phyloP scores from a whole-genome alignment of 345 rosid genomes.

The Citropsis articulata region DNA sequence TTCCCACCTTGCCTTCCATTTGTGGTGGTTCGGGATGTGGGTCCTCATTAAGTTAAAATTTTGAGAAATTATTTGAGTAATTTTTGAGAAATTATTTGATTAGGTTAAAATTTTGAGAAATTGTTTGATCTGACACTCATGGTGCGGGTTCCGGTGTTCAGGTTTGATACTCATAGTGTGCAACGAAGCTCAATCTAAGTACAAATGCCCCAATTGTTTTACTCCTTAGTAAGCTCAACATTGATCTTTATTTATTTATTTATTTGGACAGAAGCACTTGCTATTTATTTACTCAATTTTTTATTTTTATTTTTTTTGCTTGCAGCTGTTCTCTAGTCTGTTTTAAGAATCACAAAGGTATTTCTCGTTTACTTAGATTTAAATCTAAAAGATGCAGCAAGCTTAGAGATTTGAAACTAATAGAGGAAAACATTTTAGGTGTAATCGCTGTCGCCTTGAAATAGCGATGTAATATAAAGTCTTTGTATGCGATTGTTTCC shows the following conservation, averaged over 20 bases:
- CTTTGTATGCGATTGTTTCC: neutral
- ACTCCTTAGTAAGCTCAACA: conserved; percentile 57
- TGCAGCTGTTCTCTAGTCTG: conserved; percentile 70
- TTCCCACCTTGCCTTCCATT: too few relatives aligned
- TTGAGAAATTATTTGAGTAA: too few relatives aligned
- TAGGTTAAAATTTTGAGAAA: too few relatives aligned
- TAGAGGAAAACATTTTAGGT: neutral
- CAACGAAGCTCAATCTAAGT: conserved; percentile 55
- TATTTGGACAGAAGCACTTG: too few relatives aligned
- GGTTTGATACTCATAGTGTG: too few relatives aligned
- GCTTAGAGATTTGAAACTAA: neutral
- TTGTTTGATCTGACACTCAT: too few relatives aligned
- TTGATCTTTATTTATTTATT: too few relatives aligned
- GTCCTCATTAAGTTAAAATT: too few relatives aligned
- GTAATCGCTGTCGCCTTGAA: neutral
- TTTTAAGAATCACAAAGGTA: conserved; percentile 52
- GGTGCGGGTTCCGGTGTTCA: too few relatives aligned
- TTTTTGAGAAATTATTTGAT: too few relatives aligned
- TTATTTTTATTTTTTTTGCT: neutral
- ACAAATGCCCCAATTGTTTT: conserved; percentile 82
- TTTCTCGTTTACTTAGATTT: neutral
- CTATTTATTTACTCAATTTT: neutral
- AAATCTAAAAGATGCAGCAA: neutral
- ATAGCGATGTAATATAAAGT: neutral
- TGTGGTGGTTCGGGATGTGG: too few relatives aligned